These are phyloP conservation scores for Alternaria tenuissima DNA, from an alignment of 2,329 filamentous ascomycete genomes.

Conservation along the genomic window DNA sequence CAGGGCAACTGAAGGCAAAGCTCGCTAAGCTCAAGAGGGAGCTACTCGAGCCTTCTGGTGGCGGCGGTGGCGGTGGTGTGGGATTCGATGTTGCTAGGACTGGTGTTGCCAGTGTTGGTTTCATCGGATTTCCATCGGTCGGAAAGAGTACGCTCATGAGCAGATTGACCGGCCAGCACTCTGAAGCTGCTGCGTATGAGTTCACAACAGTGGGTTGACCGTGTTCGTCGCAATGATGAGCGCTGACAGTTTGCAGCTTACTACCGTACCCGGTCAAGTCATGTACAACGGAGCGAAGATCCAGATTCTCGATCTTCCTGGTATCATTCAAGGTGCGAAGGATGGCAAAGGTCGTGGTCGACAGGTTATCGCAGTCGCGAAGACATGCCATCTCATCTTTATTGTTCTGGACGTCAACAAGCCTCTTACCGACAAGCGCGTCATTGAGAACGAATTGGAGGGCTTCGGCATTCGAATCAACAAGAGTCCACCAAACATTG, in stretches of 20 bases:
- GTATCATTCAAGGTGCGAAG: constrained; percentile 98
- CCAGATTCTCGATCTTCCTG: constrained; percentile 97
- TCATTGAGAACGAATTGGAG: constrained; percentile 95
- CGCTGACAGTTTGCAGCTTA: constrained; percentile 62
- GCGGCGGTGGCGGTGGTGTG: constrained; percentile 83
- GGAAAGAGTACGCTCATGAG: constrained; percentile 99
- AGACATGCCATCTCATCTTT: constrained; percentile 98
- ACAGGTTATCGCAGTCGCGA: constrained; percentile 98
- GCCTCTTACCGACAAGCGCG: constrained; percentile 92
- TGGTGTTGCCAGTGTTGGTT: constrained; percentile 94
- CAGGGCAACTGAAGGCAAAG: constrained; percentile 92
- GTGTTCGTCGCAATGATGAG: background rate
- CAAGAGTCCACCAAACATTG: constrained; percentile 95
- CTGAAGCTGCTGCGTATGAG: constrained; percentile 95
- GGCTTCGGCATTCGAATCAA: constrained; percentile 98
- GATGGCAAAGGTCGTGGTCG: constrained; percentile 97
- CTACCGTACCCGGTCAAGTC: constrained; percentile 95
- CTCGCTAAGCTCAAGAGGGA: constrained; percentile 97
- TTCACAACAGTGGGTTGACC: constrained; percentile 75
- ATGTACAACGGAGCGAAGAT: constrained; percentile 96
- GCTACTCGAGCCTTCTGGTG: constrained; percentile 82
- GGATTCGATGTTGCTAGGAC: constrained; percentile 98
- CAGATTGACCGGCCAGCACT: constrained; percentile 92
- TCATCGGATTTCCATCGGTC: constrained; percentile 97
- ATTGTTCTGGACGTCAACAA: constrained; percentile 99